Base-by-base conservation (phyloP, 202 grass and related monocot species). In the Setaria viridis region DNA sequence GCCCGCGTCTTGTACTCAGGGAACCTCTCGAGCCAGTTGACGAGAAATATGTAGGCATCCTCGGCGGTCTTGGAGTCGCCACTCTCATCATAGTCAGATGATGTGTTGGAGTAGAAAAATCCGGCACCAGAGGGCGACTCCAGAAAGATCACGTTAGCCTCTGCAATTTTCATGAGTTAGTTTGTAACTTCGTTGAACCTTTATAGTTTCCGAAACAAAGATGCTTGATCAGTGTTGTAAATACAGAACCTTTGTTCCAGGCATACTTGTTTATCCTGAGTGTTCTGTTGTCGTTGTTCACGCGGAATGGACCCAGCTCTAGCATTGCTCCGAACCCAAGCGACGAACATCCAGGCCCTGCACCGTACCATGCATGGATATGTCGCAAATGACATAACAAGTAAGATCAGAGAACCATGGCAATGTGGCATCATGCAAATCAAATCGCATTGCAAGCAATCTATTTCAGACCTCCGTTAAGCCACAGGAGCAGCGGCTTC, bases 311-410 rank as follows among this genome's bases (percentile, higher is more conserved):
- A 1, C 90, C 90, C 20, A 92, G 80, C 62, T 92, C 90, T 64
- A 71, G 63, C 66, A 84, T 79, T 29, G 90, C 90, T 84, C 90
- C 90, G 62, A 39, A 72, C 21, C 86, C 90, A 12, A 92, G 56
- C 0, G 87, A 92, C 9, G 90, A 92, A 56, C 90, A 92, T 70
- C 90, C 90, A 32, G 90, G 87, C 10, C 90, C 90, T 92, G 77
- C 60, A 29, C 14, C 25, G 25, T 25, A 25, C 25, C 25, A 25
- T 25, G 25, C 25, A 25, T 25, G 8, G 19, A 78, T 62, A 51
- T 12, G 20, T 33, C 7, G 60, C 11, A 33, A 64, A 64, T 64
- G 1, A 33, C 29, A 7, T 25, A n/a, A 4, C 8, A 60, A 60
- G 3, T 0, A 25, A 11, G n/a, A 0, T 62, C 8, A 59, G 56